Evolutionary conservation across 2,329 filamentous ascomycete genomes (phyloP).

Genomic region (Zymoseptoria pseudotritici): DNA sequence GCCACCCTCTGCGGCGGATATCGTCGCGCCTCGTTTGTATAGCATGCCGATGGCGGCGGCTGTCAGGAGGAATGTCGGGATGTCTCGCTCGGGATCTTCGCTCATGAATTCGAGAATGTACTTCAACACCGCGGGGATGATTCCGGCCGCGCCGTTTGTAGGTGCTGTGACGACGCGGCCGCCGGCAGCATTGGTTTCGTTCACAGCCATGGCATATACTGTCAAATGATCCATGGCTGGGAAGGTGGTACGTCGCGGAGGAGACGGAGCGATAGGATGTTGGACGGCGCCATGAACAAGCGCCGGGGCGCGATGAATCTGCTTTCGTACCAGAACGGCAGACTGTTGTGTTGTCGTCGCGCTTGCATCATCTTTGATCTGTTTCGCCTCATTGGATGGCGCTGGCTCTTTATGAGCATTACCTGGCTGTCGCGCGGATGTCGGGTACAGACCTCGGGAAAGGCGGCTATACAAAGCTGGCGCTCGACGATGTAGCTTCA

Average conservation of each 20-base stretch:
- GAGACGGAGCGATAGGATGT: conserved; percentile 42
- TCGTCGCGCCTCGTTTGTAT: conserved; percentile 47
- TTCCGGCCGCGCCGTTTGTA: conserved; percentile 46
- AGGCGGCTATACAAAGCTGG: conserved; percentile 41
- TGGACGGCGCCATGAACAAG: conserved; percentile 40
- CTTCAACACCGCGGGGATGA: conserved; percentile 46
- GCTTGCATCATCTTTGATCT: no score
- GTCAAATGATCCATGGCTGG: conserved; percentile 46
- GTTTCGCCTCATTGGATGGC: no score
- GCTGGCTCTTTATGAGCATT: no score
- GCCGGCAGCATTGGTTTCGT: conserved; percentile 47
- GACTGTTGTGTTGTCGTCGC: no score
- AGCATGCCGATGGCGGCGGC: conserved; percentile 47
- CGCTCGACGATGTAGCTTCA: conserved; percentile 43
- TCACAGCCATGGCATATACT: conserved; percentile 47
- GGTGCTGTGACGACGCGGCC: conserved; percentile 47
- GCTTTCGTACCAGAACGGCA: no score
- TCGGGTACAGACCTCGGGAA: conserved; percentile 41
- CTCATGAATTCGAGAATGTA: conserved; percentile 46
- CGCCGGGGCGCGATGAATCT: not conserved
- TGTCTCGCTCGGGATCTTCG: conserved; percentile 44
- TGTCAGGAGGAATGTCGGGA: conserved; percentile 44
- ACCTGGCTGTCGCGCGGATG: no score
- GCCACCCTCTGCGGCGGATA: conserved; percentile 46
- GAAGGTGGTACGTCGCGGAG: conserved; percentile 41